These are phyloP conservation scores for Phragmites australis DNA, from an alignment of 176 grass and related monocot species.

Conservation along the genomic window DNA sequence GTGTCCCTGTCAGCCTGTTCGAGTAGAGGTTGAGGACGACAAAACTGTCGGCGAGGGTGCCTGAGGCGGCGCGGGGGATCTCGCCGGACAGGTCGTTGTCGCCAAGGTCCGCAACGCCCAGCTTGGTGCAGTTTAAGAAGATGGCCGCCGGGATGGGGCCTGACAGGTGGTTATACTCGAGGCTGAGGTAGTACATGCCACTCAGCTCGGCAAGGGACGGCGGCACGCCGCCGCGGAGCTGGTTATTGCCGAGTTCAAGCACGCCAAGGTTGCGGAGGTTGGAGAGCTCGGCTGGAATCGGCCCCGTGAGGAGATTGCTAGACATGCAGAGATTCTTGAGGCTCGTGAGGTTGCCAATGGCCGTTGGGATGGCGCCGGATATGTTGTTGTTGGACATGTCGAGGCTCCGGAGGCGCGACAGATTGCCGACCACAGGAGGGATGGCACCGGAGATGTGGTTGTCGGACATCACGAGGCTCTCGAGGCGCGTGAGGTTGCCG, in stretches of 20 bases:
- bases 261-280: background rate
- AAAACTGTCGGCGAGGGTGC: background rate
- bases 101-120: slow-evolving; percentile 44
- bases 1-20: slow-evolving; percentile 49
- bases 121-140: slow-evolving; percentile 47
- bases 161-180: slow-evolving; percentile 41
- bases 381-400: slow-evolving; percentile 49
- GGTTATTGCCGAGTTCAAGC: slow-evolving; percentile 46
- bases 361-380: slow-evolving; percentile 11
- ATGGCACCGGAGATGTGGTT: slow-evolving; percentile 43
- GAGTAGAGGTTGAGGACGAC: slow-evolving; percentile 52
- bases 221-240: slow-evolving; percentile 49
- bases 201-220: slow-evolving; percentile 43
- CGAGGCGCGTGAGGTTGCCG: slow-evolving; percentile 54
- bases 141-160: slow-evolving; percentile 54
- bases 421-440: slow-evolving; percentile 35
- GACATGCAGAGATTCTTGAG: slow-evolving; percentile 40
- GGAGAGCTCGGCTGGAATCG: slow-evolving; percentile 64
- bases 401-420: slow-evolving; percentile 30
- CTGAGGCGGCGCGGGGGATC: slow-evolving; percentile 37
- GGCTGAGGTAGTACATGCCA: slow-evolving; percentile 27
- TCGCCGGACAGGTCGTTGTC: slow-evolving; percentile 47
- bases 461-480: slow-evolving; percentile 24
- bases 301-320: slow-evolving; percentile 44
- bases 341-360: slow-evolving; percentile 44